Conservation (phyloP, 495 filamentous ascomycete species). For the Trichoderma asperelloides region DNA sequence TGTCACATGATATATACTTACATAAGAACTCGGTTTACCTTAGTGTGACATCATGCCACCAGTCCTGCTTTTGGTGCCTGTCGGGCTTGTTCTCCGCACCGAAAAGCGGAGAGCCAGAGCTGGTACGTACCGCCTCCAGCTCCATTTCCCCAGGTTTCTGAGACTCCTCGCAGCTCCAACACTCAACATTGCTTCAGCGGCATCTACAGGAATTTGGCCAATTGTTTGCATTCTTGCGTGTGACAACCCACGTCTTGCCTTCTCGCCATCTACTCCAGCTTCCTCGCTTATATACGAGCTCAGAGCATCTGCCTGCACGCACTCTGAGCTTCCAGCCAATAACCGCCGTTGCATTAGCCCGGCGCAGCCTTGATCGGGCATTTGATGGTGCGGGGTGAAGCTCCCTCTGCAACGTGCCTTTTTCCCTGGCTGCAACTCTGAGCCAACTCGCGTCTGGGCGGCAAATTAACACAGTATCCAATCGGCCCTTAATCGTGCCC, state of each 20-base stretch:
- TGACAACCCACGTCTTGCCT: neutral
- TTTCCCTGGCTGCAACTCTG: neutral
- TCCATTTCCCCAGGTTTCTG: slow-evolving; percentile 5
- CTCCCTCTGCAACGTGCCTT: neutral
- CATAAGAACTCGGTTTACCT: neutral
- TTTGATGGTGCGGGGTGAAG: slow-evolving; percentile 2
- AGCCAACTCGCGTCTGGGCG: neutral
- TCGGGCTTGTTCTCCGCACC: neutral
- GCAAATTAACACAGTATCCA: slow-evolving; percentile 13
- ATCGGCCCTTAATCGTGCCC: slow-evolving; percentile 20
- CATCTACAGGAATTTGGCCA: neutral
- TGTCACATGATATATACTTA: neutral
- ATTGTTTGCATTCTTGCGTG: neutral
- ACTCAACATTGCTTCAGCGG: neutral
- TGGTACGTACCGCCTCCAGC: neutral
- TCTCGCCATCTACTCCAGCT: neutral
- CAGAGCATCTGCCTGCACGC: neutral
- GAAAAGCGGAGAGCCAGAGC: neutral
- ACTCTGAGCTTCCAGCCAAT: neutral
- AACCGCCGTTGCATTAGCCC: neutral
- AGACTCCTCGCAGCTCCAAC: neutral
- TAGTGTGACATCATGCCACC: slow-evolving; percentile 1
- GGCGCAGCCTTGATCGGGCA: neutral
- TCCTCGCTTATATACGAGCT: neutral
- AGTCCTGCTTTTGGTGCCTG: slow-evolving; percentile 1